Conservation (phyloP, 2,329 filamentous ascomycete genomes). For the Drechslerella coelobrocha region DNA sequence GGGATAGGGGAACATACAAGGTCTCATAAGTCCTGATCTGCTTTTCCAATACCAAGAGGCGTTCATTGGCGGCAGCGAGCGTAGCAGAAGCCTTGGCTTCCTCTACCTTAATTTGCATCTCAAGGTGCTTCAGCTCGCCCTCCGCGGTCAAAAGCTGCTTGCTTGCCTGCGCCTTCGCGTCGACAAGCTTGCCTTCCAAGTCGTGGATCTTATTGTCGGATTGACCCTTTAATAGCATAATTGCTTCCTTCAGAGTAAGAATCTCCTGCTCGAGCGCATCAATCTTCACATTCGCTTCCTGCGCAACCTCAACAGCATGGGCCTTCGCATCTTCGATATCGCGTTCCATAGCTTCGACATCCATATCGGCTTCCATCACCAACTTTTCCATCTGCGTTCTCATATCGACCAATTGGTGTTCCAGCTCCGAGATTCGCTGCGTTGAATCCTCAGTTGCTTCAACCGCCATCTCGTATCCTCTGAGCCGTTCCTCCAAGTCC, state of each 20-base stretch:
- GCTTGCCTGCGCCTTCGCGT: conserved; percentile 25
- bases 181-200: conserved; percentile 25
- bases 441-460: conserved; percentile 17
- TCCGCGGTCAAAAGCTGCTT: conserved; percentile 34
- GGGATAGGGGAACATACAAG: conserved; percentile 25
- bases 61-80: conserved; percentile 27
- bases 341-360: conserved; percentile 36
- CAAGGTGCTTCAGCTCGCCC: conserved; percentile 40
- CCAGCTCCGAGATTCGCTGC: conserved; percentile 18
- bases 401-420: conserved; percentile 19
- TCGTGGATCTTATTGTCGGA: conserved; percentile 8
- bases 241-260: conserved; percentile 1
- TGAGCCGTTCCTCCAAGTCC: conserved; percentile 28
- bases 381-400: conserved; percentile 25
- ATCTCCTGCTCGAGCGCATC: conserved; percentile 28
- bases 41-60: conserved; percentile 35
- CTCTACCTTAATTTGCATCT: conserved; percentile 42
- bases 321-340: conserved; percentile 40
- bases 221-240: conserved; percentile 6
- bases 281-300: conserved; percentile 33
- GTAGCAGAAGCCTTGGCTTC: conserved; percentile 44
- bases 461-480: conserved; percentile 16
- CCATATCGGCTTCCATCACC: conserved; percentile 32
- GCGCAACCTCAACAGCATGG: conserved; percentile 31
- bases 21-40: conserved; percentile 39